Percentiles rank a stretch among this genome's conserved stretches.
These are phyloP conservation scores for Beauveria varroae DNA, from an alignment of 2,329 filamentous ascomycete species.

Conservation along the genomic window DNA sequence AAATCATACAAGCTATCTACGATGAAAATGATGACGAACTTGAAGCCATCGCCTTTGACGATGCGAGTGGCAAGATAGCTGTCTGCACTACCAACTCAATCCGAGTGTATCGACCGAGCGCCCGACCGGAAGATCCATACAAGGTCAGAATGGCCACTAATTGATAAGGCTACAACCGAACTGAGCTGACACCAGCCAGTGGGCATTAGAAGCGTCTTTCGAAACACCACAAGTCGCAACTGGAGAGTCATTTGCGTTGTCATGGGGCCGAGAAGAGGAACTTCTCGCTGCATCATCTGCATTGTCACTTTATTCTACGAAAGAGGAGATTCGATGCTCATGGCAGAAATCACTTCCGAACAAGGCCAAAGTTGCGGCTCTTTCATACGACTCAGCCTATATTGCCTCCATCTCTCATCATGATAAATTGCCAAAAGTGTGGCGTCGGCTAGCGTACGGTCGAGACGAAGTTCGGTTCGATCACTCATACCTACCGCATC, in stretches of 20 bases:
- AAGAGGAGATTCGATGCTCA: constrained; percentile 43
- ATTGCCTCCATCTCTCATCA: constrained; percentile 74
- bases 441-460: constrained; percentile 81
- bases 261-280: constrained; percentile 84
- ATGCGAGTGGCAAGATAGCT: constrained; percentile 77
- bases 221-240: constrained; percentile 27
- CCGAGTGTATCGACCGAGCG: constrained; percentile 72
- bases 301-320: constrained; percentile 60
- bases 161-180: constrained; percentile 15
- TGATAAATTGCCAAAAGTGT: constrained; percentile 85
- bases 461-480: constrained; percentile 81
- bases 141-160: constrained; percentile 48
- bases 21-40: constrained; percentile 65
- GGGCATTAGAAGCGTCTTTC: constrained; percentile 57
- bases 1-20: constrained; percentile 84
- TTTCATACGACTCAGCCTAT: constrained; percentile 82
- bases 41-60: constrained; percentile 73
- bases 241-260: constrained; percentile 47
- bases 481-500: constrained; percentile 83
- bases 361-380: constrained; percentile 62
- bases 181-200: constrained; percentile 32
- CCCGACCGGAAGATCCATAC: constrained; percentile 59
- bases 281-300: constrained; percentile 67
- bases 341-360: constrained; percentile 74
- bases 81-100: constrained; percentile 59